Evolutionary conservation across 108 stramenopile species (phyloP).

Genomic region (Fragilariopsis cylindrus): DNA sequence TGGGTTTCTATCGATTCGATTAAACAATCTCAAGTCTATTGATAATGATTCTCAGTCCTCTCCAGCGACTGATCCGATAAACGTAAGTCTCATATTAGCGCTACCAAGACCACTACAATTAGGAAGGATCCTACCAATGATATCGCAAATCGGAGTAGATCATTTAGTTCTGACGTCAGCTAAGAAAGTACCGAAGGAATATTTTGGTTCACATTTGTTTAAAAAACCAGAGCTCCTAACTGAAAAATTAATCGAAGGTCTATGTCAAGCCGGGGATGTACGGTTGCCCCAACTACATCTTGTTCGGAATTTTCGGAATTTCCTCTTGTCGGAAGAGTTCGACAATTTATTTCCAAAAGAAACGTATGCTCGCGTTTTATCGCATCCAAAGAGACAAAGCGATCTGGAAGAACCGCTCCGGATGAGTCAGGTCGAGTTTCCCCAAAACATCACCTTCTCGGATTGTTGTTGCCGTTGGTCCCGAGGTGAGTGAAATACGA

Average conservation of each 20-base stretch:
- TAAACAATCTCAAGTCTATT: conserved; percentile 38
- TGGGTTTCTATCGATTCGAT: conserved; percentile 53
- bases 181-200: conserved; percentile 85
- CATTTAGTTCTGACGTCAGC: conserved; percentile 71
- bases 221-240: conserved; percentile 64
- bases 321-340: conserved; percentile 56
- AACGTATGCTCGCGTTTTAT: conserved; percentile 70
- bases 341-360: conserved; percentile 63
- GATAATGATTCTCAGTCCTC: conserved; percentile 1
- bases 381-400: conserved; percentile 67
- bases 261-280: conserved; percentile 78
- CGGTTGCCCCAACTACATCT: conserved; percentile 60
- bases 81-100: conserved; percentile 82
- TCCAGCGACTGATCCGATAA: conserved; percentile 19
- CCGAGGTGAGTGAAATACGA: conserved; percentile 42
- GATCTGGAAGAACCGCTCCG: conserved; percentile 31
- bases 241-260: conserved; percentile 72
- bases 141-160: conserved; percentile 86
- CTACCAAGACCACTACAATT: conserved; percentile 86
- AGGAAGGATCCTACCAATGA: conserved; percentile 86
- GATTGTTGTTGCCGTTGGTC: conserved; percentile 81
- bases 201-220: conserved; percentile 91
- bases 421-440: conserved; percentile 66
- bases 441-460: conserved; percentile 41
- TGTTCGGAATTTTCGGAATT: conserved; percentile 41